These are phyloP conservation scores for Fragaria nilgerrensis DNA, from an alignment of 306 rosid species.

Conservation along the genomic window DNA sequence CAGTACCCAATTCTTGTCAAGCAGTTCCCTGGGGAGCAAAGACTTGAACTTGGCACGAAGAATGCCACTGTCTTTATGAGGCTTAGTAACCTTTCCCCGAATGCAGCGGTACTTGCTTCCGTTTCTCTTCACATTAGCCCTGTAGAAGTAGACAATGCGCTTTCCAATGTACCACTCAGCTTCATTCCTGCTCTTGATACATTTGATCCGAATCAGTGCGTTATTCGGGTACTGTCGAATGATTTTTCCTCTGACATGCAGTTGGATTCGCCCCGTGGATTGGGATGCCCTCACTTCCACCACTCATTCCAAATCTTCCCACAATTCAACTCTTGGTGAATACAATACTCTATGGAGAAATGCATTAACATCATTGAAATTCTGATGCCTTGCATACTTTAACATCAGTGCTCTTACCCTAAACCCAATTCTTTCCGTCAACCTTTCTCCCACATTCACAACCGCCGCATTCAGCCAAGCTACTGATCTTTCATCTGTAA, in stretches of 20 bases:
- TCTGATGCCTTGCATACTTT: neutral
- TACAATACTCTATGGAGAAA: neutral
- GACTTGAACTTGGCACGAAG: conserved; percentile 84
- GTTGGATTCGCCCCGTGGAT: conserved; percentile 28
- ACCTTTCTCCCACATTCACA: neutral
- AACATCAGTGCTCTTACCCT: neutral
- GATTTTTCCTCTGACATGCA: conserved; percentile 66
- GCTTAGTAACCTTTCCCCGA: conserved; percentile 80
- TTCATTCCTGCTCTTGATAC: conserved; percentile 86
- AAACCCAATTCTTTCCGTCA: neutral
- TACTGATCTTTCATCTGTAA: neutral
- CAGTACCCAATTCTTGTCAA: conserved; percentile 34
- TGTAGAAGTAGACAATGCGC: conserved; percentile 73
- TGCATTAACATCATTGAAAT: neutral
- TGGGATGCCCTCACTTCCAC: neutral
- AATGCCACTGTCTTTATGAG: conserved; percentile 82
- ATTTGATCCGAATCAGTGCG: conserved; percentile 69
- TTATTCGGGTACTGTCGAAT: conserved; percentile 78
- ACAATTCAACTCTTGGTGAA: neutral
- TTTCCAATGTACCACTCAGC: conserved; percentile 78
- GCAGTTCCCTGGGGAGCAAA: conserved; percentile 70
- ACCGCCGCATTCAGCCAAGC: neutral
- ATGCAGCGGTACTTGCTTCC: conserved; percentile 79
- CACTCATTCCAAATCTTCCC: neutral
- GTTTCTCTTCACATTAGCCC: conserved; percentile 75